phyloP scores from a whole-genome alignment of 192 early-diverging fungal species.

The Ambispora gerdemannii region DNA sequence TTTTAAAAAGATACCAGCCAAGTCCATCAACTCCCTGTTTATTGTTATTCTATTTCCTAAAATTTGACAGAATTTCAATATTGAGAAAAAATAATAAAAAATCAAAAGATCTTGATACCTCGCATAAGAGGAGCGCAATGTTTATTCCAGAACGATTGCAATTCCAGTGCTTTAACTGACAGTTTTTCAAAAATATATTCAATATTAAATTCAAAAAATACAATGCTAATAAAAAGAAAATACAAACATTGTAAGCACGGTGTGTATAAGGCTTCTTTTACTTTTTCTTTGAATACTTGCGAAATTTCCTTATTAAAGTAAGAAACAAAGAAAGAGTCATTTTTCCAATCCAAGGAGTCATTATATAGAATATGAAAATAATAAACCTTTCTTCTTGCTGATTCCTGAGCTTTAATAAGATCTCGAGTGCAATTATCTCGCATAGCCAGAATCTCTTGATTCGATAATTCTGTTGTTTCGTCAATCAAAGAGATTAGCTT shows the following conservation, averaged over 20 bases:
- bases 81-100: too few relatives aligned
- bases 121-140: slow-evolving; percentile 27
- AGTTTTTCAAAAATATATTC: neutral
- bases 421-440: neutral
- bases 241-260: neutral
- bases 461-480: slow-evolving; percentile 22
- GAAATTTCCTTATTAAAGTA: neutral
- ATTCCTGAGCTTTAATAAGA: neutral
- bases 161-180: neutral
- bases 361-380: too few relatives aligned
- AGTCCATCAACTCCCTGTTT: too few relatives aligned
- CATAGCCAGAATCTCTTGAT: slow-evolving; percentile 21
- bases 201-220: neutral
- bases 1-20: too few relatives aligned
- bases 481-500: neutral
- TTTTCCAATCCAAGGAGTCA: too few relatives aligned
- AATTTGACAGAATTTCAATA: too few relatives aligned
- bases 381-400: slow-evolving; percentile 16
- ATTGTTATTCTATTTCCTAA: too few relatives aligned
- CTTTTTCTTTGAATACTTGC: neutral
- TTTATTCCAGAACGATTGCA: slow-evolving; percentile 1
- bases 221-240: neutral
- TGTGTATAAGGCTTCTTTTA: slow-evolving; percentile 1
- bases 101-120: neutral
- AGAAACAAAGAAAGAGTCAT: neutral